Evolutionary conservation across 176 grass and related monocot species (phyloP).

Genomic region (Oropetium thomaeum): DNA sequence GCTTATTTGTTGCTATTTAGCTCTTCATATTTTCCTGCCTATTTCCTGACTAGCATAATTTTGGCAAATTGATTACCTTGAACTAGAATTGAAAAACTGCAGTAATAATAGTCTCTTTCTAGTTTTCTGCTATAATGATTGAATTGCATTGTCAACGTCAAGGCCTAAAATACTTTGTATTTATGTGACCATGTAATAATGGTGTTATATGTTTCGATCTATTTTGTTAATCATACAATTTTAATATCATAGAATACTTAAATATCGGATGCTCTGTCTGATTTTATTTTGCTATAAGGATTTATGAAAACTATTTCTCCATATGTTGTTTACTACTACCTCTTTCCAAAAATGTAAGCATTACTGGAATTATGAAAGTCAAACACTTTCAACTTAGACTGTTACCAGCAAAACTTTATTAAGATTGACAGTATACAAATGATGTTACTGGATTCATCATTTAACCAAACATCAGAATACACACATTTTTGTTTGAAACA

Average conservation of each 20-base stretch:
- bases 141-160: not conserved
- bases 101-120: not conserved
- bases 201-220: too few species aligned
- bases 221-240: too few species aligned
- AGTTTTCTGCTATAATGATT: slow-evolving; percentile 4
- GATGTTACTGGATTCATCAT: too few species aligned
- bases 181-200: not conserved
- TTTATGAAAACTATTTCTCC: too few species aligned
- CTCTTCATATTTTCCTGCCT: slow-evolving; percentile 4
- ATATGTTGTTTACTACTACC: too few species aligned
- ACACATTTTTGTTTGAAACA: not conserved
- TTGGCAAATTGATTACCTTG: slow-evolving; percentile 22
- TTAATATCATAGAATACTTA: not conserved
- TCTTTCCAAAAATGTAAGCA: too few species aligned
- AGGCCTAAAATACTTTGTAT: not conserved
- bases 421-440: too few species aligned
- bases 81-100: not conserved
- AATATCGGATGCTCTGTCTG: not conserved
- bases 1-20: slow-evolving; percentile 21
- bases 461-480: not conserved
- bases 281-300: too few species aligned
- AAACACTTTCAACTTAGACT: too few species aligned
- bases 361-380: too few species aligned
- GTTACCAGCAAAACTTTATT: too few species aligned
- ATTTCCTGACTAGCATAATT: not conserved